Conservation (phyloP, 225 moss, liverwort and hornwort species). For the Neckera pumila region DNA sequence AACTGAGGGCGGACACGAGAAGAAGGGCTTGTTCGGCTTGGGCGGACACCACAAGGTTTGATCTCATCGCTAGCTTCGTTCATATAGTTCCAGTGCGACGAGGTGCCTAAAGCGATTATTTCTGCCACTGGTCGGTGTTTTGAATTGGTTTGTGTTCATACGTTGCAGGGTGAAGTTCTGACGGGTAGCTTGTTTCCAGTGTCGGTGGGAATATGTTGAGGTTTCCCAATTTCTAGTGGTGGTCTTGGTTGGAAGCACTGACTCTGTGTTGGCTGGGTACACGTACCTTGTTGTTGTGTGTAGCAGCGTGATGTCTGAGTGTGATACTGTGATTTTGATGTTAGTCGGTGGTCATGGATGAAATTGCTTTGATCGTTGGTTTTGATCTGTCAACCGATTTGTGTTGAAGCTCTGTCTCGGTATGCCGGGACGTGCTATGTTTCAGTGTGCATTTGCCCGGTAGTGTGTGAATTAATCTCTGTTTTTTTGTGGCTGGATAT, state of each 20-base stretch:
- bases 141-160: too few relatives aligned
- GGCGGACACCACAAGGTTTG: constrained; percentile 10
- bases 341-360: neutral
- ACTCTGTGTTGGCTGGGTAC: neutral
- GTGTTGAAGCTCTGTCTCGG: neutral
- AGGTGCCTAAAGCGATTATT: too few relatives aligned
- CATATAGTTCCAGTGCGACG: neutral
- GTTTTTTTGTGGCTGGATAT: too few relatives aligned
- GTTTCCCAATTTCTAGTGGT: neutral
- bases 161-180: neutral
- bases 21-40: constrained; percentile 14
- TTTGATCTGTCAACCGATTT: too few relatives aligned
- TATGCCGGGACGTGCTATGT: too few relatives aligned
- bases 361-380: neutral
- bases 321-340: neutral
- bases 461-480: too few relatives aligned
- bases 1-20: constrained; percentile 3
- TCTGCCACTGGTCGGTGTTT: neutral
- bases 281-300: neutral
- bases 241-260: neutral
- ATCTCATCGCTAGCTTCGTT: neutral
- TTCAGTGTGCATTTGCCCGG: neutral
- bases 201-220: too few relatives aligned
- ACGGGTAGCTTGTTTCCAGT: neutral
- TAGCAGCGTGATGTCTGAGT: neutral